Conservation (phyloP, 352 stramenopile genomes). For the Phytophthora tentaculata region DNA sequence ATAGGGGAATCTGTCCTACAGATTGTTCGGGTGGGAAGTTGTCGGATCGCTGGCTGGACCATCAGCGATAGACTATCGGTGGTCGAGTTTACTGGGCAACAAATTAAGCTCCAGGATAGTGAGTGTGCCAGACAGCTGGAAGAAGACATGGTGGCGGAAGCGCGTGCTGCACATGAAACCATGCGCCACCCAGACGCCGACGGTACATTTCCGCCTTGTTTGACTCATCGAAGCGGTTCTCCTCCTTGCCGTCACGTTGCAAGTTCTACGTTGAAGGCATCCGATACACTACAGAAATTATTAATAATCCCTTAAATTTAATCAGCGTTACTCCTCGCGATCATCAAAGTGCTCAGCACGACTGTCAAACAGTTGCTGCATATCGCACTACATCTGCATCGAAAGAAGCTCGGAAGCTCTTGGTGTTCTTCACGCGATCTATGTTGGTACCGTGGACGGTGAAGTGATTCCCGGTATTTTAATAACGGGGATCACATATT, state of each 20-base stretch:
- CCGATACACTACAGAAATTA: conserved; percentile 8
- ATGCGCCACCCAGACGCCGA: conserved; percentile 8
- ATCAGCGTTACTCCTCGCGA: conserved; percentile 16
- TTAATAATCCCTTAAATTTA: conserved; percentile 16
- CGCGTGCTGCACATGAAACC: conserved; percentile 12
- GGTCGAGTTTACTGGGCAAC: conserved; percentile 9
- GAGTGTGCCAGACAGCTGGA: conserved; percentile 20
- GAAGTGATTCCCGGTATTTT: no score
- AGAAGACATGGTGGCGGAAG: conserved; percentile 20
- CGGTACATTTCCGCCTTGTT: conserved; percentile 14
- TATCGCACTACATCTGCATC: conserved; percentile 24
- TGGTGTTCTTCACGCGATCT: background rate
- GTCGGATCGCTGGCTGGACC: conserved; percentile 16
- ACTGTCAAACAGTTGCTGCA: conserved; percentile 22
- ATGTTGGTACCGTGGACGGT: background rate
- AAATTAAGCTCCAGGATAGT: background rate
- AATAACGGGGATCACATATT: no score
- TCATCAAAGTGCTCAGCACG: conserved; percentile 16
- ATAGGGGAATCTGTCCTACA: conserved; percentile 25
- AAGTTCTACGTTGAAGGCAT: conserved; percentile 14
- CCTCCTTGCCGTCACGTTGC: background rate
- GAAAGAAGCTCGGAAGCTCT: background rate
- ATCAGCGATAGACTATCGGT: conserved; percentile 15
- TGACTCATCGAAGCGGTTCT: conserved; percentile 18
- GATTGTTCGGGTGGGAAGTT: conserved; percentile 30